Percentiles rank a stretch among this genome's conserved stretches.
Conservation (phyloP, 371 early-diverging fungal genomes). For the Apophysomyces ossiformis region DNA sequence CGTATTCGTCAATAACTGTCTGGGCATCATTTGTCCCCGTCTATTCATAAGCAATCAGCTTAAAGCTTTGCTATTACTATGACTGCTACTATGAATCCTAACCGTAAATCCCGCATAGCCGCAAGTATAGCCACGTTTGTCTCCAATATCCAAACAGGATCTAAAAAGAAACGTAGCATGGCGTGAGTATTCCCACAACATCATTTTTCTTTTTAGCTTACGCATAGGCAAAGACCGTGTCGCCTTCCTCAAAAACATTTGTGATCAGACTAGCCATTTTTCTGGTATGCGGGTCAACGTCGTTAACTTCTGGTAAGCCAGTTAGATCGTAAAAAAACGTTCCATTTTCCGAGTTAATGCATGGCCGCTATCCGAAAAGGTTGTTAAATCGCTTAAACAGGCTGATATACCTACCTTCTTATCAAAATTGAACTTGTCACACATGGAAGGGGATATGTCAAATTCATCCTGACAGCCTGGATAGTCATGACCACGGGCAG, state of each 20-base stretch:
- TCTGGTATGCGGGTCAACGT: constrained; percentile 15
- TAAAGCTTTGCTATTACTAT: background rate
- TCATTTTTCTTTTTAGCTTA: constrained; percentile 15
- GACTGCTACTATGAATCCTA: background rate
- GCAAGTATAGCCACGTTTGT: constrained; percentile 44
- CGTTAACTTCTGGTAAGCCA: constrained; percentile 24
- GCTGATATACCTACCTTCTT: constrained; percentile 16
- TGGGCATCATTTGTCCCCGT: constrained; percentile 60
- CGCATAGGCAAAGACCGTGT: constrained; percentile 38
- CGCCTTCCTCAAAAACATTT: constrained; percentile 47
- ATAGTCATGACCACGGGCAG: constrained; percentile 2
- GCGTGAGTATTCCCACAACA: background rate
- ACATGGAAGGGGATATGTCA: constrained; percentile 15
- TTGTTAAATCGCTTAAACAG: constrained; percentile 10
- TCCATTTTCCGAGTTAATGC: constrained; percentile 26
- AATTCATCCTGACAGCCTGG: constrained; percentile 19
- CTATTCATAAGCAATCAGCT: constrained; percentile 15
- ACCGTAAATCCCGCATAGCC: constrained; percentile 63
- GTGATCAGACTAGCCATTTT: constrained; percentile 42
- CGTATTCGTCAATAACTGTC: constrained; percentile 42
- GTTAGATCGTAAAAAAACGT: constrained; percentile 38
- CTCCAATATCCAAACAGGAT: constrained; percentile 39
- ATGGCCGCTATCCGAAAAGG: constrained; percentile 18
- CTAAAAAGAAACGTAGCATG: constrained; percentile 16
- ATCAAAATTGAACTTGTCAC: constrained; percentile 30